A percentile compares a stretch with the other conserved stretches of the same genome.
phyloP scores from a whole-genome alignment of 1,284 basidiomycete species.

The Boletus smithii region DNA sequence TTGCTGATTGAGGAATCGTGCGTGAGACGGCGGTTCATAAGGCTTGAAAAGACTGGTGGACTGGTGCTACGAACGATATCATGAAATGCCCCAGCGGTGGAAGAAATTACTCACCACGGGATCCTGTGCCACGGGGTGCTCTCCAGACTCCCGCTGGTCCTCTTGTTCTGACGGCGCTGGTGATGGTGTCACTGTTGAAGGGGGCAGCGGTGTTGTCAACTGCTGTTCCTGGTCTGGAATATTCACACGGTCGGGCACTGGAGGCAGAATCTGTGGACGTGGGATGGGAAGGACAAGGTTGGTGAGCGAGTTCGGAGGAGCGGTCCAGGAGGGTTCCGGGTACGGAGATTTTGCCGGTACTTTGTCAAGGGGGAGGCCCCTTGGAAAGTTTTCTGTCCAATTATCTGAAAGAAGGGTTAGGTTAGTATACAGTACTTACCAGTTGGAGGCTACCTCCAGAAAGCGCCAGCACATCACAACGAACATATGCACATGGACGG shows the following conservation, averaged over 20 bases:
- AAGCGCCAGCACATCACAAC: background rate
- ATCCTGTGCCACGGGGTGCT: background rate
- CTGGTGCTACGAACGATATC: background rate
- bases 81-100: background rate
- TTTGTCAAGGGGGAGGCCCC: background rate
- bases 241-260: background rate
- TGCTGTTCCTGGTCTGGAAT: background rate
- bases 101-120: slow-evolving; percentile 6
- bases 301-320: slow-evolving; percentile 17
- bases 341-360: slow-evolving; percentile 28
- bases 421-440: background rate
- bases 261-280: slow-evolving; percentile 4
- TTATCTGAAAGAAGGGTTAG: slow-evolving; percentile 17
- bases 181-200: background rate
- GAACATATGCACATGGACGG: background rate
- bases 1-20: slow-evolving; percentile 4
- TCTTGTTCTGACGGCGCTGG: background rate
- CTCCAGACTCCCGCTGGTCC: background rate
- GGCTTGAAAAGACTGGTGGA: slow-evolving; percentile 20
- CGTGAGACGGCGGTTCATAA: slow-evolving; percentile 26
- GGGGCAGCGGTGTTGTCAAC: background rate
- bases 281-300: slow-evolving; percentile 28
- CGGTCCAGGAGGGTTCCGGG: slow-evolving; percentile 26
- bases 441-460: background rate
- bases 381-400: slow-evolving; percentile 25